phyloP scores from a whole-genome alignment of 768 basidiomycete species.

The Suillus subluteus region DNA sequence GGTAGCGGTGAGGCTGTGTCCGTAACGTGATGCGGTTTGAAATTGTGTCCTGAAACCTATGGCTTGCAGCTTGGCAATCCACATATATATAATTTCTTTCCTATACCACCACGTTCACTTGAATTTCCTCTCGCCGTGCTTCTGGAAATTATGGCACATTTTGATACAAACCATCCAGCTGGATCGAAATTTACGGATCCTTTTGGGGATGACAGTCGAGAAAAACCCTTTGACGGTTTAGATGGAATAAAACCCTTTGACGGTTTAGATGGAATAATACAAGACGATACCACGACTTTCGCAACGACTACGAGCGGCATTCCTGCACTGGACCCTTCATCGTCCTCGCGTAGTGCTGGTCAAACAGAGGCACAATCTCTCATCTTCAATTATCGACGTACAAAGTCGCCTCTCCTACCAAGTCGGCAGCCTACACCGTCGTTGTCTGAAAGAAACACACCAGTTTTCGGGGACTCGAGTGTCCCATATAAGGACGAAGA shows the following conservation, averaged over 20 bases:
- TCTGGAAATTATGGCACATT: conserved; percentile 31
- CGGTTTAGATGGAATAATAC: conserved; percentile 14
- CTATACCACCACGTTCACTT: conserved; percentile 9
- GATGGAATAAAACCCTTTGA: conserved; percentile 23
- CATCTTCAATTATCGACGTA: conserved; percentile 30
- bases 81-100: conserved; percentile 5
- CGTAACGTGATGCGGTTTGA: background rate
- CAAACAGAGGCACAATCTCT: conserved; percentile 28
- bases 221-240: conserved; percentile 25
- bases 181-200: conserved; percentile 24
- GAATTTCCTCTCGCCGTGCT: conserved; percentile 18
- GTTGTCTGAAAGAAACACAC: conserved; percentile 10
- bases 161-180: conserved; percentile 15
- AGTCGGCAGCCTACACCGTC: conserved; percentile 24
- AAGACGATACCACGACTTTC: conserved; percentile 25
- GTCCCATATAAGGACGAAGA: conserved; percentile 30
- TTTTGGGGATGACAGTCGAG: conserved; percentile 28
- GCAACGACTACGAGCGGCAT: conserved; percentile 27
- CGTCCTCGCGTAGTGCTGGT: conserved; percentile 10
- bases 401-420: conserved; percentile 20
- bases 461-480: conserved; percentile 15
- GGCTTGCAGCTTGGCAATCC: background rate
- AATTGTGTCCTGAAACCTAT: background rate
- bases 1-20: background rate
- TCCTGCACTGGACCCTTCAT: conserved; percentile 17